Percentiles rank a stretch among this genome's conserved stretches.
These are phyloP conservation scores for Bacidia rubella DNA, from an alignment of 495 filamentous ascomycete species.

Conservation along the genomic window DNA sequence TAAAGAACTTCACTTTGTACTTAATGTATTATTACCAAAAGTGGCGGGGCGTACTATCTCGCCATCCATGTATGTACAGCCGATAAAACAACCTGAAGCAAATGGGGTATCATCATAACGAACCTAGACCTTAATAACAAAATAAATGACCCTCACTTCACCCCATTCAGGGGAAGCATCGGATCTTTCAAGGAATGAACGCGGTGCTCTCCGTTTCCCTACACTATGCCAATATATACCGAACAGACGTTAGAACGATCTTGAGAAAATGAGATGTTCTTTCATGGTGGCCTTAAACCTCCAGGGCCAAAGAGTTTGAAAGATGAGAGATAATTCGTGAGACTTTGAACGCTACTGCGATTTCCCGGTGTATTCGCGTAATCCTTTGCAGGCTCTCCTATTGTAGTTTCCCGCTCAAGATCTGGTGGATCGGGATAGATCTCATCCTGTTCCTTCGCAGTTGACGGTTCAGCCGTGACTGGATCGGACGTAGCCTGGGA, in stretches of 20 bases:
- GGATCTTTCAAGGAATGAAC: too few relatives aligned
- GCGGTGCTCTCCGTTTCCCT: neutral
- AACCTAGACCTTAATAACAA: neutral
- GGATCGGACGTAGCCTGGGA: too few relatives aligned
- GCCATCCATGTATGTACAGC: neutral
- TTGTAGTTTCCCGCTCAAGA: neutral
- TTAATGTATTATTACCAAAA: neutral
- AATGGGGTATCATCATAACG: slow-evolving; percentile 1
- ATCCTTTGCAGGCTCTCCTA: neutral
- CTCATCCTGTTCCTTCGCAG: neutral
- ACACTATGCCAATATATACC: neutral
- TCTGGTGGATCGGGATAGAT: neutral
- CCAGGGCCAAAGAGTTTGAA: neutral
- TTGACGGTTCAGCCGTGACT: too few relatives aligned
- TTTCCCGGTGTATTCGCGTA: neutral
- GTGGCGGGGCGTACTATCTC: neutral
- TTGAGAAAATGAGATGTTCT: neutral
- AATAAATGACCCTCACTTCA: too few relatives aligned
- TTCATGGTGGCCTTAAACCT: neutral
- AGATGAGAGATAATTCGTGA: slow-evolving; percentile 2
- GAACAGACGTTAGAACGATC: neutral
- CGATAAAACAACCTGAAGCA: neutral
- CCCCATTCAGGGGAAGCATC: too few relatives aligned
- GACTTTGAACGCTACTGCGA: neutral
- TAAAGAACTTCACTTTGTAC: neutral